Percentiles rank a stretch among this genome's conserved stretches.
Evolutionary conservation across 257 asterid species (phyloP).

Genomic region (Solanum megistacrolobum): DNA sequence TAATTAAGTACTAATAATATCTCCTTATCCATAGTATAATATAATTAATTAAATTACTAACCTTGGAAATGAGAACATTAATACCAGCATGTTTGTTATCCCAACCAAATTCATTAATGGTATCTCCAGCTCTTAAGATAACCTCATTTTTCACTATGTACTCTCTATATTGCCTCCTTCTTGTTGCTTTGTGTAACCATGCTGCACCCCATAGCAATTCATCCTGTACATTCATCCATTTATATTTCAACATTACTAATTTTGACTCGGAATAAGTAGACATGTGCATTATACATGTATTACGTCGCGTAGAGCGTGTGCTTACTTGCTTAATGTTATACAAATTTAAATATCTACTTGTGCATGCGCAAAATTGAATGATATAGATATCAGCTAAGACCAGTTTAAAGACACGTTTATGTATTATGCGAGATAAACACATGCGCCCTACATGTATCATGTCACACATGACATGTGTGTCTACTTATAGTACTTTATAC

Average conservation of each 20-base stretch:
- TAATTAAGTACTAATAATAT: background rate
- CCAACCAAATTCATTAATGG: conserved; percentile 91
- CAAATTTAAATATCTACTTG: too few species aligned
- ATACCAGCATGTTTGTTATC: conserved; percentile 93
- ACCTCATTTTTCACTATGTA: conserved; percentile 75
- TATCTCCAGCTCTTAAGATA: conserved; percentile 71
- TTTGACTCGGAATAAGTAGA: background rate
- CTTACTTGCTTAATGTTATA: too few species aligned
- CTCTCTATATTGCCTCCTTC: conserved; percentile 55
- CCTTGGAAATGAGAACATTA: conserved; percentile 85
- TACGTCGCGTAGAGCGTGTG: fast-evolving
- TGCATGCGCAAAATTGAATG: too few species aligned
- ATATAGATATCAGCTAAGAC: too few species aligned
- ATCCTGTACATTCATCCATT: conserved; percentile 23
- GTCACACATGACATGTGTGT: too few species aligned
- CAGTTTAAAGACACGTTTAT: too few species aligned
- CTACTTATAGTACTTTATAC: too few species aligned
- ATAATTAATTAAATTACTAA: conserved; percentile 3
- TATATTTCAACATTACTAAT: background rate
- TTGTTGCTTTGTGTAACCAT: conserved; percentile 90
- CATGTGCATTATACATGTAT: fast-evolving
- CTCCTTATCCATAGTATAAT: background rate
- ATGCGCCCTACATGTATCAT: too few species aligned
- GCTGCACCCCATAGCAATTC: conserved; percentile 92
- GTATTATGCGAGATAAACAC: too few species aligned